A percentile compares a stretch with the other conserved stretches of the same genome.
Conservation (phyloP, 257 asterid genomes). For the Craterostigma plantagineum region DNA sequence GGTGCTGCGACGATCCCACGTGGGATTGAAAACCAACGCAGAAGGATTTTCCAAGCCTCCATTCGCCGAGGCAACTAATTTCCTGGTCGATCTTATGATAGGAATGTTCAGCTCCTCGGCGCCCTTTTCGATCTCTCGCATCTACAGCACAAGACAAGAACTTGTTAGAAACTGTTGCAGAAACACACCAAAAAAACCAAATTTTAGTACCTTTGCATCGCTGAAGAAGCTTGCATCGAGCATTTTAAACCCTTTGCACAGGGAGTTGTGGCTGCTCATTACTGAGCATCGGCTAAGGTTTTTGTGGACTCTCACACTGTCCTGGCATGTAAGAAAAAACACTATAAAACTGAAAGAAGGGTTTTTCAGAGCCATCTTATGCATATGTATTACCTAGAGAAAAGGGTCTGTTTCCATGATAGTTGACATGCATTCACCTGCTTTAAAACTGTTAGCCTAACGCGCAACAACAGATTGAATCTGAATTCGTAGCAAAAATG, state of each 20-base stretch:
- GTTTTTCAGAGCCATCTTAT: not conserved
- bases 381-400: not conserved
- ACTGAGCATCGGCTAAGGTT: constrained; percentile 19
- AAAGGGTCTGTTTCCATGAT: not conserved
- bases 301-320: constrained; percentile 21
- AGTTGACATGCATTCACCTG: not conserved
- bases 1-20: constrained; percentile 25
- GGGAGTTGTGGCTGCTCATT: constrained; percentile 17
- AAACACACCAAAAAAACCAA: constrained; percentile 3
- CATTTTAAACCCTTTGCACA: constrained; percentile 28
- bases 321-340: constrained; percentile 19
- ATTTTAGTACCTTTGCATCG: constrained; percentile 35
- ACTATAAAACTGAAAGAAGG: not conserved
- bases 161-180: not conserved
- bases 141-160: constrained; percentile 20
- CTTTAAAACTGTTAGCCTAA: not conserved
- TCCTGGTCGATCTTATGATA: constrained; percentile 37
- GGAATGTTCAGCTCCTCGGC: constrained; percentile 59
- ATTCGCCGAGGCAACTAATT: constrained; percentile 49
- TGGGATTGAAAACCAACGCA: constrained; percentile 47
- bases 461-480: not conserved
- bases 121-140: constrained; percentile 62
- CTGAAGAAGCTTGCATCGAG: constrained; percentile 62
- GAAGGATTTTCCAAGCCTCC: constrained; percentile 82
- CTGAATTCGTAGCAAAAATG: not conserved